Conservation (phyloP, 163 green algal genomes). For the Scenedesmus sp. region DNA sequence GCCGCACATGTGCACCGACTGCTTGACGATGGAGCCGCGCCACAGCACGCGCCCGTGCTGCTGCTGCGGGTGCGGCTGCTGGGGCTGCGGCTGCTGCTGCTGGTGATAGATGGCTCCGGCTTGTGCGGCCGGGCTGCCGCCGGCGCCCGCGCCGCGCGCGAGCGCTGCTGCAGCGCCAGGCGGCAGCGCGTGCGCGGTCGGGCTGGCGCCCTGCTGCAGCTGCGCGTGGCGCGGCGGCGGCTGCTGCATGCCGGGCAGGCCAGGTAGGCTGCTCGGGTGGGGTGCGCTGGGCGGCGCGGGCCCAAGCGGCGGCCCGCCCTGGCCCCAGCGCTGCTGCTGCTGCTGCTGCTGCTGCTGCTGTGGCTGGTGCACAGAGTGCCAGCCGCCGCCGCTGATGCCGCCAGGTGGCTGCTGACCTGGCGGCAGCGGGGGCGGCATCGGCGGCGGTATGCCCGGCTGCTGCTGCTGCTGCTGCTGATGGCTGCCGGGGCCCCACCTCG, state of each 20-base stretch:
- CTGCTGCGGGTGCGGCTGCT: neutral
- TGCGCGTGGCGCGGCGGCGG: neutral
- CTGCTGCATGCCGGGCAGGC: neutral
- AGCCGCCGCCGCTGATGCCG: neutral
- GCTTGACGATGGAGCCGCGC: slow-evolving; percentile 43
- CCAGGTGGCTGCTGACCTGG: neutral
- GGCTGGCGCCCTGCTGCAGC: neutral
- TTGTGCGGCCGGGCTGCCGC: neutral
- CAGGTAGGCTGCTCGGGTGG: neutral
- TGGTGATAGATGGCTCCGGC: neutral
- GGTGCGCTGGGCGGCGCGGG: neutral
- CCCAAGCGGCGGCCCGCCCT: neutral
- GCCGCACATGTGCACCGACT: slow-evolving; percentile 29
- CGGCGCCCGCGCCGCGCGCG: neutral
- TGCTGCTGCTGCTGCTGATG: slow-evolving; percentile 22
- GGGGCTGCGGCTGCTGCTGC: neutral
- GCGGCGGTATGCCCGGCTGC: slow-evolving; percentile 28
- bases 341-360: slow-evolving; percentile 25
- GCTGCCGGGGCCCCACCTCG: neutral
- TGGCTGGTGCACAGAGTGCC: neutral
- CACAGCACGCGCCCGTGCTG: slow-evolving; percentile 25
- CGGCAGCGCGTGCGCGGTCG: neutral
- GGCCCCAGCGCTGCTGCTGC: neutral
- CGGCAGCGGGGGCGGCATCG: neutral
- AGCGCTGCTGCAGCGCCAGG: neutral